Evolutionary conservation across 2,329 filamentous ascomycete genomes (phyloP), one percentile per base, ranked within the genome.

Genomic region (Penicillium sp.): DNA sequence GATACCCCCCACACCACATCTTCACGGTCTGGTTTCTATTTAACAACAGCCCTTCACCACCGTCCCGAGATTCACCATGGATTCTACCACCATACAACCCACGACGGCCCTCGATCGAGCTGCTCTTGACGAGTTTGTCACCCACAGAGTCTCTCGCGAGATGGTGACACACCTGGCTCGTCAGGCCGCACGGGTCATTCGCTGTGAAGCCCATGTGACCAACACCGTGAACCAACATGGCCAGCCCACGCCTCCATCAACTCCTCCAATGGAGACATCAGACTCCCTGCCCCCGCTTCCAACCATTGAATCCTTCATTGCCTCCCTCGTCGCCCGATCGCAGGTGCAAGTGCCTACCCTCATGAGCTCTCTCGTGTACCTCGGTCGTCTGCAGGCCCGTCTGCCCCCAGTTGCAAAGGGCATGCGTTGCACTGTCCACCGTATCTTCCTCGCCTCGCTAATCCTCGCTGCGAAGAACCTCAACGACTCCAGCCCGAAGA

Each of bases 401-500:
- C 85, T 99, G 23, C 93, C 95, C 61, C 90, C 93, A 52, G 91
- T 96, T 69, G 93, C 94, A 64, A 96, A 96, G 78, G 94, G 94
- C 59, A 90, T 97, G 77, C 87, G 89, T 65, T 97, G 94, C 81
- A 97, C 94, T 20, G 91, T 93, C 40, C 94, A 99, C 80, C 89
- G 94, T 66, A 97, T 99, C 81, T 97, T 99, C 78, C 84, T 99
- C 42, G 93, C 77, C 6, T 76, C 75, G 4, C 65, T 80, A 39
- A 79, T 80, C 32, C 78, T 87, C 43, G 86, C 94, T 1, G 93
- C 94, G 64, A 99, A 99, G 86, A 97, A 97, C 74, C 84, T 97
- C 63, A 97, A 99, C 74, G 94, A 97, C 80, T 96, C 91, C 55
- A 97, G 91, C 10, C 94, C 94, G 58, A 97, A 97, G 86, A 99